A percentile compares a stretch with the other conserved stretches of the same genome.
These are phyloP conservation scores for Canariomyces notabilis DNA, from an alignment of 2,329 filamentous ascomycete species.

Conservation along the genomic window DNA sequence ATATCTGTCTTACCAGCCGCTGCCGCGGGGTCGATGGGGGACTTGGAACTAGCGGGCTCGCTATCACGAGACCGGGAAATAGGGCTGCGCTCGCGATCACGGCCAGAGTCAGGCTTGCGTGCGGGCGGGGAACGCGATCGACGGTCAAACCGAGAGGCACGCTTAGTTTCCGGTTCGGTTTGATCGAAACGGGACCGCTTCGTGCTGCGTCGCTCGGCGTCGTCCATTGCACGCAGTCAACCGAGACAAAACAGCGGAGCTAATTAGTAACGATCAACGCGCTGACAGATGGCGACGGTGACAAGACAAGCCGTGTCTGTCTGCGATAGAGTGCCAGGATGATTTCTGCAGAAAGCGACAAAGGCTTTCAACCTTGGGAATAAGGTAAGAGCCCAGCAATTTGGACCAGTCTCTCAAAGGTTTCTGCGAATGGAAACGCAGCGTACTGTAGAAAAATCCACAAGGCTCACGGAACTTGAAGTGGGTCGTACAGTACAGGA, in stretches of 20 bases:
- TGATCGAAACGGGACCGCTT: constrained; percentile 96
- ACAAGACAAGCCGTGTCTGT: neutral
- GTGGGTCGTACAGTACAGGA: neutral
- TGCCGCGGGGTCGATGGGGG: constrained; percentile 61
- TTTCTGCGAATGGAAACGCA: neutral
- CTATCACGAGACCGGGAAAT: constrained; percentile 43
- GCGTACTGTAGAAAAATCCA: neutral
- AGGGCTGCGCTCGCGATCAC: constrained; percentile 81
- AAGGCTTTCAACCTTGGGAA: neutral
- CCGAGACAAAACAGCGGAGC: neutral
- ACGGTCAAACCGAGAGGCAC: constrained; percentile 79
- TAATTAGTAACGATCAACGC: neutral
- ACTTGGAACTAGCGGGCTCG: constrained; percentile 41
- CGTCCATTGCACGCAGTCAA: constrained; percentile 55
- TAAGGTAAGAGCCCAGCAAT: neutral
- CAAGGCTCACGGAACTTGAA: neutral
- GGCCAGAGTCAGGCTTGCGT: constrained; percentile 61
- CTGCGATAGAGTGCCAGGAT: neutral
- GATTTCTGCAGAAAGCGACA: neutral
- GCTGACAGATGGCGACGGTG: neutral
- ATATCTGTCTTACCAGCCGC: constrained; percentile 66
- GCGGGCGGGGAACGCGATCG: constrained; percentile 78
- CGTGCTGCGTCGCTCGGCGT: constrained; percentile 63
- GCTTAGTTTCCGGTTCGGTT: constrained; percentile 73
- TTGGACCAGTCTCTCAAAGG: neutral